Percentiles rank a stretch among this genome's conserved stretches.
phyloP scores from a whole-genome alignment of 129 eudicot genomes.

The Sambucus nigra region DNA sequence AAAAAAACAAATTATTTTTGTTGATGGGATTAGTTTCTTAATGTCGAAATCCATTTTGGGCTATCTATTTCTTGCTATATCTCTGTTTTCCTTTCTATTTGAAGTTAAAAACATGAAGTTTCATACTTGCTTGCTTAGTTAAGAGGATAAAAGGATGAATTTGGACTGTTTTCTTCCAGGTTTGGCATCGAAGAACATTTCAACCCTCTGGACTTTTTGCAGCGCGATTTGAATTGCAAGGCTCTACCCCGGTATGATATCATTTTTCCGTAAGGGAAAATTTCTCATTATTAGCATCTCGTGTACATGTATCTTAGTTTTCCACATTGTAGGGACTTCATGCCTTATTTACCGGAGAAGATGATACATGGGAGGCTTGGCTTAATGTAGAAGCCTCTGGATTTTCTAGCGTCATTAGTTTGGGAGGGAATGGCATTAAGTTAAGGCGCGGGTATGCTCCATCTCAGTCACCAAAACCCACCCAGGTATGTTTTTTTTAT shows the following conservation, averaged over 20 bases:
- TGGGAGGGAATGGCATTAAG: constrained; percentile 60
- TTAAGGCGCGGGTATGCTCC: constrained; percentile 94
- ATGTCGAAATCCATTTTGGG: neutral
- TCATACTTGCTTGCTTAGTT: neutral
- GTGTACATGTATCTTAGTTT: constrained; percentile 5
- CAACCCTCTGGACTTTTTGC: constrained; percentile 96
- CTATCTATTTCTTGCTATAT: constrained; percentile 6
- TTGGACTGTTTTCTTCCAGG: constrained; percentile 35
- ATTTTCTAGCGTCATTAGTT: constrained; percentile 47
- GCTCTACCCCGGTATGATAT: constrained; percentile 66
- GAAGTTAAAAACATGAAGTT: neutral
- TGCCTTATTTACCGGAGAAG: constrained; percentile 98
- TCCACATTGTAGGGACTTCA: constrained; percentile 59
- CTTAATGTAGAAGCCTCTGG: constrained; percentile 69
- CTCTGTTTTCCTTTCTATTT: neutral
- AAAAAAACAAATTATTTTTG: no score
- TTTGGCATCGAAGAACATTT: constrained; percentile 96
- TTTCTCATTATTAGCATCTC: neutral
- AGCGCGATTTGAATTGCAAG: constrained; percentile 97
- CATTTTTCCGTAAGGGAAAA: neutral
- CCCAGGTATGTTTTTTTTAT: constrained; percentile 43
- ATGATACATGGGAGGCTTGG: constrained; percentile 99
- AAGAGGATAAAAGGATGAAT: neutral
- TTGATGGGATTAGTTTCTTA: neutral
- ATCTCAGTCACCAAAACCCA: constrained; percentile 75